Evolutionary conservation across 495 filamentous ascomycete genomes (phyloP).

Genomic region (Penicillium silybi): DNA sequence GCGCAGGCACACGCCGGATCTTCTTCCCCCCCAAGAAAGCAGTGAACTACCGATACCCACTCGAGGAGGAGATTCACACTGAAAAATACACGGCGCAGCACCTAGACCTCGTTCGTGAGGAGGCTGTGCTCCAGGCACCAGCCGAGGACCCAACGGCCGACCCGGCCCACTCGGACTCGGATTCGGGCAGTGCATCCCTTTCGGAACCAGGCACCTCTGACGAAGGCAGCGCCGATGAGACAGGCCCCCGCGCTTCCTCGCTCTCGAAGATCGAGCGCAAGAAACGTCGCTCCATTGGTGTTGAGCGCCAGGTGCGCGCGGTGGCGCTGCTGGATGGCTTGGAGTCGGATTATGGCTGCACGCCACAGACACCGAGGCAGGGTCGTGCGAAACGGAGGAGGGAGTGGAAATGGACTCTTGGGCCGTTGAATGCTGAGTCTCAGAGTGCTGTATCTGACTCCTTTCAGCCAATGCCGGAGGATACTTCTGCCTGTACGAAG

Average conservation of each 20-base stretch:
- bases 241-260: not conserved
- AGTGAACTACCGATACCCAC: conserved; percentile 48
- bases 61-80: conserved; percentile 55
- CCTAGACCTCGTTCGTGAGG: conserved; percentile 18
- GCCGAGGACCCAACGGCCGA: conserved; percentile 24
- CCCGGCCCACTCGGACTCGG: conserved; percentile 39
- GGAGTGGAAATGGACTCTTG: conserved; percentile 58
- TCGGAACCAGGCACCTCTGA: conserved; percentile 43
- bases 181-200: conserved; percentile 22
- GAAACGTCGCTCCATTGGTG: conserved; percentile 35
- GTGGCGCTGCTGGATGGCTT: conserved; percentile 40
- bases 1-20: conserved; percentile 37
- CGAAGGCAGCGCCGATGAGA: conserved; percentile 27
- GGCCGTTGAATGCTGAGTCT: conserved; percentile 25
- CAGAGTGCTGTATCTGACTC: not conserved
- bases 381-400: conserved; percentile 47
- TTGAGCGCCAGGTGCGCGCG: conserved; percentile 40
- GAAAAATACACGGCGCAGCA: conserved; percentile 50
- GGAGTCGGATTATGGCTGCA: conserved; percentile 26
- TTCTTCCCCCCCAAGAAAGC: conserved; percentile 57
- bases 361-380: conserved; percentile 48
- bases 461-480: not conserved
- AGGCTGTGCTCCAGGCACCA: conserved; percentile 10
- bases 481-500: not conserved
- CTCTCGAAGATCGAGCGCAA: conserved; percentile 29